Percentiles rank a stretch among this genome's conserved stretches.
phyloP scores from a whole-genome alignment of 495 filamentous ascomycete genomes.

The Parachaetomium inaequale region DNA sequence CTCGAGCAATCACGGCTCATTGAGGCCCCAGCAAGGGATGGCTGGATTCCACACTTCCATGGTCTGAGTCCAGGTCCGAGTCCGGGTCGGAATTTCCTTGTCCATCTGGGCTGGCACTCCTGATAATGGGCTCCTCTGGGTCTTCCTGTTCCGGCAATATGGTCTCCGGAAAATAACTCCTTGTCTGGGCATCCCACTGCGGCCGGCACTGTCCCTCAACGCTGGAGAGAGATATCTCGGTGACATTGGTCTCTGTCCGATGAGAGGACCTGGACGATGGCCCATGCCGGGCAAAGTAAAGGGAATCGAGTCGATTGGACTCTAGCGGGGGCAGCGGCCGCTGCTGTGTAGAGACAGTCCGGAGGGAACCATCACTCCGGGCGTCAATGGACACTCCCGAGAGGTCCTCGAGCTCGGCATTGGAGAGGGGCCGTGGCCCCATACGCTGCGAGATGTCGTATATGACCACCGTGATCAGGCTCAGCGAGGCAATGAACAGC shows the following conservation, averaged over 20 bases:
- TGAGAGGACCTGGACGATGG: constrained; percentile 20
- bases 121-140: not conserved
- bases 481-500: constrained; percentile 20
- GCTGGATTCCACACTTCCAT: constrained; percentile 2
- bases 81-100: not conserved
- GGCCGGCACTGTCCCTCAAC: constrained; percentile 9
- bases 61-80: constrained; percentile 7
- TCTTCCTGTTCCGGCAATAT: not conserved
- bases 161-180: constrained; percentile 12
- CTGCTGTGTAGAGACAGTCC: not conserved
- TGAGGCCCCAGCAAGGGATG: constrained; percentile 18
- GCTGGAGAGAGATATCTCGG: constrained; percentile 24
- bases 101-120: not conserved
- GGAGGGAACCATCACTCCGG: constrained; percentile 12
- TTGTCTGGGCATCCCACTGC: constrained; percentile 24
- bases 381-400: constrained; percentile 20
- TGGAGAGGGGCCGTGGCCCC: not conserved
- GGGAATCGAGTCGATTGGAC: constrained; percentile 10
- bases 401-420: constrained; percentile 7
- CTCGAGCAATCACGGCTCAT: not conserved
- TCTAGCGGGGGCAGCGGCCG: not conserved
- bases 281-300: constrained; percentile 18
- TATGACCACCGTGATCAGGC: constrained; percentile 21
- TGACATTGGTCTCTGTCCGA: constrained; percentile 9
- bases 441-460: constrained; percentile 10